A percentile compares a stretch with the other conserved stretches of the same genome.
Evolutionary conservation across 768 basidiomycete genomes (phyloP).

Genomic region (Termitomyces sp.): DNA sequence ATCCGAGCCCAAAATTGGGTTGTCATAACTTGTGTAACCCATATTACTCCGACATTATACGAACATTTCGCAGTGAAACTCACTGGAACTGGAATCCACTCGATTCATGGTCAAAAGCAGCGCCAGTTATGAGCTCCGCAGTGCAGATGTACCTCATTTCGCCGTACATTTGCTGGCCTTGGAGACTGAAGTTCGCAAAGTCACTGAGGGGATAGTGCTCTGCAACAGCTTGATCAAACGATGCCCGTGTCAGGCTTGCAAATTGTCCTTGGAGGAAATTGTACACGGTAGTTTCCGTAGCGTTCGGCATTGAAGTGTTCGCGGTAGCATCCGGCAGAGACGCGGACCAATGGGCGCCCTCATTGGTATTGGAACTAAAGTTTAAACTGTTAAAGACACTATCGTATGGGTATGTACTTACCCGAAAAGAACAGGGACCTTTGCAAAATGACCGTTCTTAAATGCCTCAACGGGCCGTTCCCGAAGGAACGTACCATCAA

Average conservation of each 20-base stretch:
- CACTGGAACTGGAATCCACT: constrained; percentile 36
- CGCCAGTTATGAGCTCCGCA: constrained; percentile 32
- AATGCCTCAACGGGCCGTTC: constrained; percentile 39
- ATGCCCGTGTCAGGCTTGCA: constrained; percentile 24
- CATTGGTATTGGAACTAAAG: constrained; percentile 37
- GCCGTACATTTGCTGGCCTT: constrained; percentile 45
- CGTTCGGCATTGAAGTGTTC: constrained; percentile 36
- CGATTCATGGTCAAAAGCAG: constrained; percentile 18
- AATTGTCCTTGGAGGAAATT: constrained; percentile 41
- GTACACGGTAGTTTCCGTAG: constrained; percentile 36
- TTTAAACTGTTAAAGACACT: not conserved
- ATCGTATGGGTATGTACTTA: constrained; percentile 10
- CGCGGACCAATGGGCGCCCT: constrained; percentile 39
- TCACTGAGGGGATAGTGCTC: constrained; percentile 31
- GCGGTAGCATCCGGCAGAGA: constrained; percentile 29
- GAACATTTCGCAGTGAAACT: constrained; percentile 5
- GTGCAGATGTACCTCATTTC: constrained; percentile 43
- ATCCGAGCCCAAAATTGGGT: constrained; percentile 34
- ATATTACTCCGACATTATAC: not conserved
- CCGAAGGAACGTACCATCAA: constrained; percentile 32
- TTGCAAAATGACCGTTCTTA: constrained; percentile 31
- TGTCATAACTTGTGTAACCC: constrained; percentile 32
- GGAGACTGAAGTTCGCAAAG: constrained; percentile 33
- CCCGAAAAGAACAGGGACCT: constrained; percentile 40
- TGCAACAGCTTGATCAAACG: constrained; percentile 28